Base-by-base conservation (phyloP, 257 asterid genomes). In the Petunia secreta region DNA sequence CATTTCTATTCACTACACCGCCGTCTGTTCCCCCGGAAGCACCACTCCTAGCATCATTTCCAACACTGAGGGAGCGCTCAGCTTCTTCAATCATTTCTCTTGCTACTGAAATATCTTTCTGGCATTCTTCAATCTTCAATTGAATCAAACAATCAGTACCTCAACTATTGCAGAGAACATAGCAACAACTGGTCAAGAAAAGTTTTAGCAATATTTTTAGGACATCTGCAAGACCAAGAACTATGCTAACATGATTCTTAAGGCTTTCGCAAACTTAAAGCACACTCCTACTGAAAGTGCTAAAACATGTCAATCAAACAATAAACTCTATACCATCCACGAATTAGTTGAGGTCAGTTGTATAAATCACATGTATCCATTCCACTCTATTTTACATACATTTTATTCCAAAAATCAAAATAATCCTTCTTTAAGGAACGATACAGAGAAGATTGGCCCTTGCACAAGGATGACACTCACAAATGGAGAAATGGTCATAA, bases 41-140 rank as follows among this genome's bases (percentile, higher is more conserved):
- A 38, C 59, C 82, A 43, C 74, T 81, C 25, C 52, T 44, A 60
- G 78, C 79, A 10, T 50, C 86, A 34, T 54, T 75, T 55, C 75
- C 62, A 41, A 40, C n/a, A 0, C 79, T 79, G 81, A 95, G 59
- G 39, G 91, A 82, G 8, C 87, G 87, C 81, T 91, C 97, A 36
- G 99, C 99, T 87, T 93, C 92, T 87, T 92, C 96, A 65, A 91
- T 83, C 98, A 91, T 92, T 14, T 82, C 84, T 89, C 85, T 89
- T 76, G 99, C 99, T 85, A 93, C 96, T 44, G 82, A 84, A 82
- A 95, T 92, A 73, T 92, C 98, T 82, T 84, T 92, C 86, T 94
- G 98, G 87, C 96, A 92, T 85, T 91, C 99, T 89, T 91, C 97
- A 83, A 95, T 95, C 99, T 95, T 79, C 75, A 86, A 77, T 63